These are phyloP conservation scores for Monotropa hypopitys DNA, from an alignment of 179 eudicot genomes.

Conservation along the genomic window DNA sequence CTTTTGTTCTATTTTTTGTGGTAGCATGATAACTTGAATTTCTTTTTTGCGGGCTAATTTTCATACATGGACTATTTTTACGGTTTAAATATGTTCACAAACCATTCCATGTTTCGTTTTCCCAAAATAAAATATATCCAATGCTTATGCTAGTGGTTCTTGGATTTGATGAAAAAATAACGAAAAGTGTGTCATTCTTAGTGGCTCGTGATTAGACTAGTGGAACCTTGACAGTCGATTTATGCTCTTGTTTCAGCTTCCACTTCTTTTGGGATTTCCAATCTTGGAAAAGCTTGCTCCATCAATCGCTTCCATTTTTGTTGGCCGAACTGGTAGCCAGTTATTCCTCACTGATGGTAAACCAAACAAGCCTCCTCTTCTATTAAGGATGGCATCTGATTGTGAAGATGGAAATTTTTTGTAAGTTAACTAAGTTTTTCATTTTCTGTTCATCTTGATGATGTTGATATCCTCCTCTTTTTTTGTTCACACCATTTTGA, in stretches of 20 bases:
- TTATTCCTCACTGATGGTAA: constrained; percentile 89
- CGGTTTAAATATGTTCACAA: background rate
- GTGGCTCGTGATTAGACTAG: background rate
- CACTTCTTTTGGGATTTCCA: constrained; percentile 71
- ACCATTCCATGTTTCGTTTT: background rate
- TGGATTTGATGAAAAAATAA: background rate
- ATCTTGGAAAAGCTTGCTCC: constrained; percentile 88
- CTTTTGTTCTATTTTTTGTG: background rate
- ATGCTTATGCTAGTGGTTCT: background rate
- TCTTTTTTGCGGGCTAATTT: background rate
- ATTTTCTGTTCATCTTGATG: background rate
- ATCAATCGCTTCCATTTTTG: constrained; percentile 61
- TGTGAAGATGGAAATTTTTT: constrained; percentile 69
- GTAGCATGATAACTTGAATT: background rate
- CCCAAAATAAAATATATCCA: background rate
- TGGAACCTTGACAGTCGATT: constrained; percentile 16
- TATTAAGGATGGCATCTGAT: constrained; percentile 81
- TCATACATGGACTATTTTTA: background rate
- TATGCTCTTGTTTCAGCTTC: constrained; percentile 49
- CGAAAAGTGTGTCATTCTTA: constrained; percentile 10
- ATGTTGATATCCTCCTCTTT: background rate
- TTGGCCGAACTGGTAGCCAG: constrained; percentile 91
- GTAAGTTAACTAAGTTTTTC: constrained; percentile 34
- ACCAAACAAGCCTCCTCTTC: constrained; percentile 73
- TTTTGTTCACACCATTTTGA: background rate